Conservation (phyloP, 345 rosid genomes). For the Gynandropsis gynandra region DNA sequence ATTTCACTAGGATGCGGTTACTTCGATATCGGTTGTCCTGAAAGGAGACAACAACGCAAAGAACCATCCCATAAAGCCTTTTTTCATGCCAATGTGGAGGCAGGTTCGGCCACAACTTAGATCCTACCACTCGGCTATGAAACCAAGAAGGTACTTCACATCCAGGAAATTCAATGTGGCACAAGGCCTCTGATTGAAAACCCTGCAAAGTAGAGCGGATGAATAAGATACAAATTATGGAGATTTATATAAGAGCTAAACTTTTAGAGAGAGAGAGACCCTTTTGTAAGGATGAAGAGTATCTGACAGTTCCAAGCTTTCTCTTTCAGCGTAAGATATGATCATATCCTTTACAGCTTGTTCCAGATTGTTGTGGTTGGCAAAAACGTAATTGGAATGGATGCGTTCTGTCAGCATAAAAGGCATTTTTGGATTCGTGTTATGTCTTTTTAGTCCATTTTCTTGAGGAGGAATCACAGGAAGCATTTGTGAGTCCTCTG, state of each 20-base stretch:
- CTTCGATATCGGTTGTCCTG: conserved; percentile 1
- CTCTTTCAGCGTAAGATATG: conserved; percentile 2
- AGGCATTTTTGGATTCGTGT: neutral
- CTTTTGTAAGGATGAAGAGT: no score
- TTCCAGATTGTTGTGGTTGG: conserved; percentile 14
- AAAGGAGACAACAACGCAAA: conserved; percentile 18
- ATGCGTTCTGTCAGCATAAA: neutral
- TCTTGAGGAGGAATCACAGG: no score
- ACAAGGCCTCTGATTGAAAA: conserved; percentile 16
- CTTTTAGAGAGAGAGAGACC: no score
- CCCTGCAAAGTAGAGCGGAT: conserved; percentile 3
- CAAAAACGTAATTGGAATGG: conserved; percentile 13
- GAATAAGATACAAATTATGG: no score
- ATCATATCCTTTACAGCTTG: conserved; percentile 5
- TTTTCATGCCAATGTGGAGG: conserved; percentile 23
- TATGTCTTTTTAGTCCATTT: no score
- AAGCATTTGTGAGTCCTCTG: no score
- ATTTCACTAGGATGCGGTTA: conserved; percentile 13
- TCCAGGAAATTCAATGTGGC: conserved; percentile 14
- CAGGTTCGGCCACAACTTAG: neutral
- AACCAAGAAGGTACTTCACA: conserved; percentile 23
- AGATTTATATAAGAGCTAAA: no score
- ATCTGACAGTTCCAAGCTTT: conserved; percentile 1
- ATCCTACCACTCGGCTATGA: conserved; percentile 9
- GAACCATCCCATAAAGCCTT: conserved; percentile 11